Evolutionary conservation across 345 rosid species (phyloP), one percentile per base, ranked within the genome.

Genomic region (Hibiscus trionum): DNA sequence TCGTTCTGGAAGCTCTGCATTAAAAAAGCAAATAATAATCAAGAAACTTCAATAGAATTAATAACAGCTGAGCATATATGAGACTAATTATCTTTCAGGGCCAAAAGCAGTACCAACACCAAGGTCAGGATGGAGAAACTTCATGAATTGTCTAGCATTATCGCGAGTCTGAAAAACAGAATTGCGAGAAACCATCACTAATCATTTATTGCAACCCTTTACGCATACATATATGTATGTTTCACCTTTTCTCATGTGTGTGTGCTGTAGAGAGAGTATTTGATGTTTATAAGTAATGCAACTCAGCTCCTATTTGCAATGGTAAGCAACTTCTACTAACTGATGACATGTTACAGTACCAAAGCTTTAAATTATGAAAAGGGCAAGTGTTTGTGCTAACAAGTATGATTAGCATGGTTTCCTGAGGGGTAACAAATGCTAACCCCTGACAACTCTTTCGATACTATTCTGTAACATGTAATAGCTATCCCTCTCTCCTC

Each of bases 61-160:
- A 42, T 37, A 17, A 46, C 11, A 21, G 39, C 3, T 15, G 39
- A 15, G 24, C 31, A 24, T 63, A 70, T 35, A 61, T 24, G 37
- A 58, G 11, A 61, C 46, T 11, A 73, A 39, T 4, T 24, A 37
- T 7, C 21, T 58, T 57, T 63, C 11, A 47, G 46, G 60, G 56
- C 57, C n/a, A 69, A 56, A 78, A 71, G 72, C 75, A 75, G 83
- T 92, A 95, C 98, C 97, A 37, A 93, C 82, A 69, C 98, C 99
- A 72, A 95, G 98, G 77, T 93, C 91, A 47, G 96, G 98, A 79
- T 93, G 99, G 63, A 95, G 99, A 83, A 89, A 95, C 84, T 93
- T 95, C 99, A 95, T 95, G 79, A 95, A 95, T 76, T 89, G 97
- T 53, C 93, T 82, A 5, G 98, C 97, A 88, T 93, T 91, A 77